Conservation (phyloP, 257 asterid genomes). For the Ligustrum vulgare region DNA sequence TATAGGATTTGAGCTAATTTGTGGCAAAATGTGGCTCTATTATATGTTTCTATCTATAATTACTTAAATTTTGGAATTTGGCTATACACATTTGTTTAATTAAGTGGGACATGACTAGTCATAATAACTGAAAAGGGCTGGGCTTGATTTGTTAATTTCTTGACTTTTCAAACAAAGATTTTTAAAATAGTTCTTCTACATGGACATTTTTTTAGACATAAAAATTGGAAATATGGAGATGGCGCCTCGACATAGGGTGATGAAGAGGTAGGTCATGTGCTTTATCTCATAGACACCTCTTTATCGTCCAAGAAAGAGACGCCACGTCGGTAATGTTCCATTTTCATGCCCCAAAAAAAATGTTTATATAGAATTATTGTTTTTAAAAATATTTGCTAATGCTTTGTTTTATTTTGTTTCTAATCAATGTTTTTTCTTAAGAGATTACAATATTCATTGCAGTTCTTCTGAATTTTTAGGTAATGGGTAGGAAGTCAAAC, state of each 20-base stretch:
- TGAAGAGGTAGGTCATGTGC: too few relatives aligned
- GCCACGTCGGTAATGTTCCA: too few relatives aligned
- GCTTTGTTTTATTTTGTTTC: conserved; percentile 8
- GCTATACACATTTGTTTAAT: neutral
- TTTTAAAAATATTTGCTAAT: neutral
- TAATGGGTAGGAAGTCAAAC: conserved; percentile 74
- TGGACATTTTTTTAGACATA: too few relatives aligned
- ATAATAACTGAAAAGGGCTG: neutral
- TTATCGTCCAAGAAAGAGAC: too few relatives aligned
- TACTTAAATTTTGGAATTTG: neutral
- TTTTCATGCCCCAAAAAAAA: too few relatives aligned
- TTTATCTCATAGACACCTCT: too few relatives aligned
- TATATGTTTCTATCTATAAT: neutral
- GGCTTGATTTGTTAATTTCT: neutral
- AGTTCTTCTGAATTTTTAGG: conserved; percentile 43
- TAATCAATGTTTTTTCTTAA: conserved; percentile 10
- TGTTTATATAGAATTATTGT: too few relatives aligned
- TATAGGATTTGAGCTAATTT: conserved; percentile 1
- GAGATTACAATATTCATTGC: conserved; percentile 17
- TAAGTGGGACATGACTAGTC: neutral
- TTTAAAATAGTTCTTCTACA: neutral
- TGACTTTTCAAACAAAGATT: neutral
- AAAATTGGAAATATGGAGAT: too few relatives aligned
- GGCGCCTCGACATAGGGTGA: too few relatives aligned
- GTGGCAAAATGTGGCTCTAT: neutral